Evolutionary conservation across 176 grass and related monocot genomes (phyloP).

Genomic region (barley (Hordeum vulgare)): DNA sequence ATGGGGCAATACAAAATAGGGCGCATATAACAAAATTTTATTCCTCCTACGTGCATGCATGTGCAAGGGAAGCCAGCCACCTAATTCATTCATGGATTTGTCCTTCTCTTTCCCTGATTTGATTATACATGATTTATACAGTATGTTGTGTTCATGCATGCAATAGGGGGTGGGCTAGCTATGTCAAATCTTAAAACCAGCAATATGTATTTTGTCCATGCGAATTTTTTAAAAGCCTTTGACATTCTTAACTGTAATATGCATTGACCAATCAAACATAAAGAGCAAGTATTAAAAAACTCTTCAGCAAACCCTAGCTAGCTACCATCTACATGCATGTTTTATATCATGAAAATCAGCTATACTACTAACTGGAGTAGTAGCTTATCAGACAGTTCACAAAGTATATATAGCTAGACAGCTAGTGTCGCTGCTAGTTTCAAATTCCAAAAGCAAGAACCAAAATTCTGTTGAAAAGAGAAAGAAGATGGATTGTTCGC

Average conservation of each 20-base stretch:
- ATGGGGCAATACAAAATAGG: background rate
- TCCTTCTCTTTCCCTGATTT: background rate
- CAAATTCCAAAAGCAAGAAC: conserved; percentile 23
- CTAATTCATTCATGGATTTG: conserved; percentile 5
- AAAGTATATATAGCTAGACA: no score
- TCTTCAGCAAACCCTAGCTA: background rate
- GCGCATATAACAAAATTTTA: background rate
- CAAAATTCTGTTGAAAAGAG: conserved; percentile 21
- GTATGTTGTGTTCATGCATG: background rate
- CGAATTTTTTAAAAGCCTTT: background rate
- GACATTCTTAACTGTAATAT: background rate
- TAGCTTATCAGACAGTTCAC: background rate
- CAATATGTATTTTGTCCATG: background rate
- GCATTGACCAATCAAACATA: background rate
- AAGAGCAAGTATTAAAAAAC: background rate
- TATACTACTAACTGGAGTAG: background rate
- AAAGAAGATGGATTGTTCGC: conserved; percentile 34
- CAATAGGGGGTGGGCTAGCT: background rate
- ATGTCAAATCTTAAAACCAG: background rate
- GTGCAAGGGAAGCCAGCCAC: background rate
- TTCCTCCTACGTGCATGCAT: background rate
- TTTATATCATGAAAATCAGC: conserved; percentile 15
- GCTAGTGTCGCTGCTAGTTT: background rate
- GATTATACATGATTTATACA: background rate
- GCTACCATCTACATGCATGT: background rate